Conservation (phyloP, 371 early-diverging fungal genomes). For the Mortierella sp. region DNA sequence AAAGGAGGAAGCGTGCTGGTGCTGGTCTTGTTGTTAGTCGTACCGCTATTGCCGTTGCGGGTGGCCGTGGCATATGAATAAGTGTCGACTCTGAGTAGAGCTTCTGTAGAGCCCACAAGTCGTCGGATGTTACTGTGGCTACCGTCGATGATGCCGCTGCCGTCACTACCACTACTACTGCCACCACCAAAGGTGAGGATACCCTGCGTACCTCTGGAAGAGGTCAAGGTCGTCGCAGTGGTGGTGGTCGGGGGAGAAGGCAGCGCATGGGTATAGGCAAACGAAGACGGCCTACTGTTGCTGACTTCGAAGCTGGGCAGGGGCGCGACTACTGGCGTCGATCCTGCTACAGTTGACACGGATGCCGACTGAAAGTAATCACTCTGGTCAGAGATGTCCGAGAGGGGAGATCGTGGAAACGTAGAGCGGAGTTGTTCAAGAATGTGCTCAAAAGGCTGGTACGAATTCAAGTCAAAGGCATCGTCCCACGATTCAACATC, state of each 20-base stretch:
- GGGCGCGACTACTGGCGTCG: neutral
- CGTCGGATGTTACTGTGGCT: slow-evolving; percentile 8
- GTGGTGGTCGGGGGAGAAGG: slow-evolving; percentile 18
- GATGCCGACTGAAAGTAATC: slow-evolving; percentile 38
- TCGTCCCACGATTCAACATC: slow-evolving; percentile 42
- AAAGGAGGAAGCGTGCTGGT: slow-evolving; percentile 2
- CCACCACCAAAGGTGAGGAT: neutral
- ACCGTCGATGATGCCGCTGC: neutral
- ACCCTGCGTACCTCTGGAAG: neutral
- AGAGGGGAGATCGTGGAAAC: slow-evolving; percentile 43
- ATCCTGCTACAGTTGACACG: neutral
- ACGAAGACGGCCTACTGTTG: neutral
- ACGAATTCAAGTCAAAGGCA: slow-evolving; percentile 33
- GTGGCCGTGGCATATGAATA: neutral
- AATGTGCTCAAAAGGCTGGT: slow-evolving; percentile 31
- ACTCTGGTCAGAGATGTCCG: slow-evolving; percentile 40
- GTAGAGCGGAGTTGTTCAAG: slow-evolving; percentile 33
- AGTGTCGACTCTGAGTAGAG: slow-evolving; percentile 5
- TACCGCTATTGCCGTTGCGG: slow-evolving; percentile 3
- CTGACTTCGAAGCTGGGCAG: neutral
- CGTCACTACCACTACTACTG: neutral
- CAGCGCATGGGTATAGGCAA: slow-evolving; percentile 15
- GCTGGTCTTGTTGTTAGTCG: neutral
- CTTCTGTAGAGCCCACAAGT: slow-evolving; percentile 12
- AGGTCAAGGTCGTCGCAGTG: slow-evolving; percentile 15